Base-by-base conservation (phyloP, 352 stramenopile species). In the Globisporangium rhizosaccharum region DNA sequence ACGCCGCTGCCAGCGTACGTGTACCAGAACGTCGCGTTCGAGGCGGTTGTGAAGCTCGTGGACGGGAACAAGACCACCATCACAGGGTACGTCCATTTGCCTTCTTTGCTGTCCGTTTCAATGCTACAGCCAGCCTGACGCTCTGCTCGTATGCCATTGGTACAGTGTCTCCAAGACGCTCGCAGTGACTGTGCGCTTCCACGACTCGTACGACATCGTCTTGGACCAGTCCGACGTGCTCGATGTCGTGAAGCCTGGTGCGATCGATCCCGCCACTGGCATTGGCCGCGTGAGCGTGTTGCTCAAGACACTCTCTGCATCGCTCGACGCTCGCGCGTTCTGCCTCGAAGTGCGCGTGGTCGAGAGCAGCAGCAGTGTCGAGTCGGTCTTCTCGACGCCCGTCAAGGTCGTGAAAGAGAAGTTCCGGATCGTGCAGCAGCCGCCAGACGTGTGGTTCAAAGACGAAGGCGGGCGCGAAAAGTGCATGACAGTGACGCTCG, bases 401-500 rank as follows among this genome's bases (percentile, higher is more conserved):
- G 71, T 92, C 36, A 75, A 71, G 36, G 73, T 89, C 42, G 75
- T 92, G 18, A 87, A 88, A 63, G 84, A 94, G 67, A 90, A 92
- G 58, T 66, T 94, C 17, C 64, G 73, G 39, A 76, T 94, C 42
- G 68, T 81, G n/a, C 68, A 87, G 54, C 86, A 96, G 44, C 86
- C 88, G 0, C 88, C 87, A 3, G 79, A 96, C 36, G 81, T 97
- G 26, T 99, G 94, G 94, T 99, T 97, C 68, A 99, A 99, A 66
- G 94, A 98, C 79, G 94, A 98, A 65, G 96, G 96, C 56, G 94
- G 94, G 0, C 79, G 89, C 7, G 96, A 98, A 57, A 98, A 98
- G 69, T 97, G 84, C 66, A 98, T 99, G 75, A 77, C 91, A 37
- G 75, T 98, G 12, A 70, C 76, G 45, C 71, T 97, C 17, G 72